Conservation (phyloP, 208 protist genomes). For the Herpetomonas tarakana region DNA sequence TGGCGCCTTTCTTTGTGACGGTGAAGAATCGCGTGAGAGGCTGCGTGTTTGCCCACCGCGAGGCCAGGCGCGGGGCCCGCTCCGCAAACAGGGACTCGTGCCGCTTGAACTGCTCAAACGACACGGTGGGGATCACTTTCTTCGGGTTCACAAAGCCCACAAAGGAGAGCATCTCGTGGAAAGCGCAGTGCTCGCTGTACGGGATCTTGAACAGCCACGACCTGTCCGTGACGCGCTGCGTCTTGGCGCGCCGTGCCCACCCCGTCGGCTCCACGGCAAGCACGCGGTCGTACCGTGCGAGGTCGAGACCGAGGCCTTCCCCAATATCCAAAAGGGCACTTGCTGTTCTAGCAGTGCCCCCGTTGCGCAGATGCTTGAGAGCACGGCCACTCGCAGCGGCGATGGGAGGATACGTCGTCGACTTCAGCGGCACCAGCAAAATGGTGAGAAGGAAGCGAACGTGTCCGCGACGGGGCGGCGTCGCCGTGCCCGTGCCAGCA, state of each 20-base stretch:
- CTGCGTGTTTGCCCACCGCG: constrained; percentile 45
- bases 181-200: constrained; percentile 88
- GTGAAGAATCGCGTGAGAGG: constrained; percentile 66
- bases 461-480: background rate
- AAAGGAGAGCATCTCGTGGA: constrained; percentile 80
- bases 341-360: background rate
- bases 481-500: background rate
- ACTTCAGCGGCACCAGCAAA: constrained; percentile 44
- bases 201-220: constrained; percentile 54
- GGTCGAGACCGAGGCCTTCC: constrained; percentile 32
- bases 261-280: constrained; percentile 82
- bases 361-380: constrained; percentile 1
- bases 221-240: constrained; percentile 18
- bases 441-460: constrained; percentile 22
- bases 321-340: constrained; percentile 25
- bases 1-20: background rate
- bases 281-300: constrained; percentile 47
- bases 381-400: constrained; percentile 14
- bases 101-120: constrained; percentile 49
- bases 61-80: constrained; percentile 46
- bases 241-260: constrained; percentile 46
- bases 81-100: constrained; percentile 75
- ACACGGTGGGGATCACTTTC: constrained; percentile 74
- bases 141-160: constrained; percentile 68
- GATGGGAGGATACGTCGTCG: constrained; percentile 26